Base-by-base conservation (phyloP, 1,139 yeast species). In the Nadsonia starkeyi-henricii region DNA sequence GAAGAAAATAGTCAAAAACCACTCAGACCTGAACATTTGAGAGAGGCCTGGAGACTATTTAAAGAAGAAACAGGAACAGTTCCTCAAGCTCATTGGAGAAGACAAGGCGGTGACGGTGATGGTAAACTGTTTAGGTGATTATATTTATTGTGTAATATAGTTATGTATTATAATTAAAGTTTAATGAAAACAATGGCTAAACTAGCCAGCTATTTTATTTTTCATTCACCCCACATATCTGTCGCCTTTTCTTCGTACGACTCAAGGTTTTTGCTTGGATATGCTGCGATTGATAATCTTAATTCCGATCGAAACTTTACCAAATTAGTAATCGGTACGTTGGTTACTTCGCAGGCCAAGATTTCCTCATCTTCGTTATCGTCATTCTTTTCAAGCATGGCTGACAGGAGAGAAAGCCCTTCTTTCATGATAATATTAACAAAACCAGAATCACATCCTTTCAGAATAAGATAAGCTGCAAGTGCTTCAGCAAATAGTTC, bases 1-100 rank as follows among this genome's bases (percentile, higher is more conserved):
- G 66, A 63, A 19, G 65, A 64, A 28, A 80, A 77, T 52, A 65
- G 64, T 18, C 65, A 69, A 45, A 71, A 73, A 42, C 95, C 95
- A 0, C 64, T 89, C 44, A 72, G 77, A 44, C 95, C 96, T 0
- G 88, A 84, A 55, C 95, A 89, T 61, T 72, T 89, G 42, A 68
- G 94, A 45, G 95, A 86, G 58, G 96, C 96, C 1, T 85, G 94
- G 88, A 69, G 95, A 54, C 62, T 84, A 48, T 81, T 79, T 57
- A 76, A 77, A 54, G 55, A 72, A 44, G 95, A 86, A 57, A 77
- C 74, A 49, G 79, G 83, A 17, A 70, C 75, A n/a, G 77, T 83
- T 2, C 77, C 81, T 2, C 70, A 77, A 20, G 72, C 73, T 13
- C 77, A 78, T 20, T 82, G 89, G 85, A 69, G 88, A 52, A 64